These are phyloP conservation scores for Lachancea waltii DNA, from an alignment of 805 yeast genomes.

Conservation along the genomic window DNA sequence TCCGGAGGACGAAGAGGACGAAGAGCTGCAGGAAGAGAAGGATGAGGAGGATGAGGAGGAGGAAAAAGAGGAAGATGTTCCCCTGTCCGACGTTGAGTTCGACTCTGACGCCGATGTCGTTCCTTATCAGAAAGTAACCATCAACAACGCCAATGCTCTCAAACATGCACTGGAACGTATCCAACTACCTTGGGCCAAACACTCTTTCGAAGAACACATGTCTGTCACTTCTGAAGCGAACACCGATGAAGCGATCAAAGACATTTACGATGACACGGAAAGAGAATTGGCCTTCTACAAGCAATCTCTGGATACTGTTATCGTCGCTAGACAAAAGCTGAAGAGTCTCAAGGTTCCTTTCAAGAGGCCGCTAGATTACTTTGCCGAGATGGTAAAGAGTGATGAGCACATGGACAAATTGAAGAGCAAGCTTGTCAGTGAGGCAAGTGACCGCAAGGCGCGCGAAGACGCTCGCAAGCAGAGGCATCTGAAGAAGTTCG, in stretches of 20 bases:
- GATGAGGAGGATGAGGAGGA: constrained; percentile 44
- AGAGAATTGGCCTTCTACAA: constrained; percentile 93
- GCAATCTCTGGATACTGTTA: constrained; percentile 84
- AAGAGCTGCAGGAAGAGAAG: constrained; percentile 39
- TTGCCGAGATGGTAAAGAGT: constrained; percentile 97
- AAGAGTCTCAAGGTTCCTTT: constrained; percentile 75
- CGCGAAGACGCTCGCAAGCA: constrained; percentile 91
- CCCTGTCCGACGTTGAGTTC: constrained; percentile 84
- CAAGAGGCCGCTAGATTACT: constrained; percentile 88
- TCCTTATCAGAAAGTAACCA: constrained; percentile 82
- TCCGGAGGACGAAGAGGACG: constrained; percentile 38
- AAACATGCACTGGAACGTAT: constrained; percentile 62
- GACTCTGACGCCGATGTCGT: constrained; percentile 94
- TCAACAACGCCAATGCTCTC: constrained; percentile 82
- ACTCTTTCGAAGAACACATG: constrained; percentile 80
- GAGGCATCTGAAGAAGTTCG: constrained; percentile 91
- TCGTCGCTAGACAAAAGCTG: constrained; percentile 59
- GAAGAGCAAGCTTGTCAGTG: constrained; percentile 71
- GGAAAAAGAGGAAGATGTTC: constrained; percentile 72
- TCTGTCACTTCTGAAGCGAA: constrained; percentile 53
- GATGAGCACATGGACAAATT: constrained; percentile 97
- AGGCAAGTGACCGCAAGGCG: constrained; percentile 79
- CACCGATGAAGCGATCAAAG: constrained; percentile 64
- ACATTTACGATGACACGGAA: constrained; percentile 91
- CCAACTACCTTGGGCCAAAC: constrained; percentile 51